Conservation (phyloP, 169 alveolate species). For the Eimeria necatrix region DNA sequence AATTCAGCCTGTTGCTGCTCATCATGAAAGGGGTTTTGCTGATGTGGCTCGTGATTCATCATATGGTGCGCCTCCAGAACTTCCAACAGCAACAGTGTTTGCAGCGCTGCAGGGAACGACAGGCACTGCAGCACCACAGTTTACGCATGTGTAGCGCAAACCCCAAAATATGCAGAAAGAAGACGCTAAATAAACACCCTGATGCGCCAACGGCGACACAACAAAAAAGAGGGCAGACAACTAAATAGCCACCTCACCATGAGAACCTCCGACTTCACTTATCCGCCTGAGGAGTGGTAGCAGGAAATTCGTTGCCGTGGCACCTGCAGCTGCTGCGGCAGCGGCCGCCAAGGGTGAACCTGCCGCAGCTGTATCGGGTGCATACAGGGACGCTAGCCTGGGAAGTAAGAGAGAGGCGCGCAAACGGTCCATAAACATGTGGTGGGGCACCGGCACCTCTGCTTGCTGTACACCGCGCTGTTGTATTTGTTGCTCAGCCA, state of each 20-base stretch:
- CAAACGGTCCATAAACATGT: background rate
- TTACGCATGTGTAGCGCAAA: background rate
- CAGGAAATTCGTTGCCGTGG: background rate
- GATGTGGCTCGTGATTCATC: background rate
- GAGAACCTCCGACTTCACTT: background rate
- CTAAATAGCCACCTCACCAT: background rate
- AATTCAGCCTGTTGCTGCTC: constrained; percentile 9
- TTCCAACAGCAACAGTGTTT: background rate
- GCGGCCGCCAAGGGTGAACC: constrained; percentile 16
- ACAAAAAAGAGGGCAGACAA: background rate
- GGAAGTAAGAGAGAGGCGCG: too few relatives aligned
- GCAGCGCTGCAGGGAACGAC: background rate
- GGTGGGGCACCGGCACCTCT: constrained; percentile 6
- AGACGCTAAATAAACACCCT: too few relatives aligned
- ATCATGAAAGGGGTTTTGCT: background rate
- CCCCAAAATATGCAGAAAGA: too few relatives aligned
- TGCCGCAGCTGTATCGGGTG: background rate
- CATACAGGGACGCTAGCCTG: too few relatives aligned
- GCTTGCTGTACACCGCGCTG: background rate
- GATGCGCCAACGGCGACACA: background rate
- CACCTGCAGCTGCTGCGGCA: background rate
- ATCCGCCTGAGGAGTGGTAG: constrained; percentile 8
- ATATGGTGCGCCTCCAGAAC: background rate
- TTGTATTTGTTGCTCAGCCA: constrained; percentile 16
- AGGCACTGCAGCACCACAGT: background rate